Evolutionary conservation across 805 yeast genomes (phyloP), one percentile per base, ranked within the genome.

Genomic region (Teunomyces gatunensis): DNA sequence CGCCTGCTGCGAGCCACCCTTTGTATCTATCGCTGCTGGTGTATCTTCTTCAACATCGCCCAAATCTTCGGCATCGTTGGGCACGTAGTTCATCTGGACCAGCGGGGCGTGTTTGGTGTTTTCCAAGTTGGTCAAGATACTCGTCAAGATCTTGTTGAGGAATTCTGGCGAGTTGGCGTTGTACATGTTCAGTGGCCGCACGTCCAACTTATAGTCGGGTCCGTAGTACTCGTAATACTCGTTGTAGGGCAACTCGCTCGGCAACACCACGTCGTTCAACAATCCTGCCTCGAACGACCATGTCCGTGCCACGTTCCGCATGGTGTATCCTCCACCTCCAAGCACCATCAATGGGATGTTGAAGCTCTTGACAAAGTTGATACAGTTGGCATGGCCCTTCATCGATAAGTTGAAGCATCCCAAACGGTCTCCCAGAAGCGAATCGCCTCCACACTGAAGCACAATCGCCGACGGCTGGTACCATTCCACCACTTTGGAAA

Each of bases 321-420:
- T 95, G 2, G 99, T 94, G 70, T 94, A 94, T 17, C 99, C 99
- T 57, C 99, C 99, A 43, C 99, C 99, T 35, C 99, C 99, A 17
- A 94, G 77, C 27, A 94, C 96, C 84, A 94, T 80, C 78, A 89
- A 71, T 7, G 99, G 98, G 13, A 94, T 77, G 42, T 88, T 87
- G 61, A 92, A 89, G 6, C 87, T 78, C 64, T 87, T 87, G 44
- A 91, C 89, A 68, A 81, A 92, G 56, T 85, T 83, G 44, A 92
- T 89, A 74, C 99, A 94, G 67, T 92, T 95, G 35, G 97, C 98
- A 65, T 95, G 99, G 0, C 97, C 98, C 47, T 75, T 76, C 81
- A 92, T 91, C 47, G 94, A 89, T 53, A 94, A 78, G 64, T 95
- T 94, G 73, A 95, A 95, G 60, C 97, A 89, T 28, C 99, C 99